These are phyloP conservation scores for Daldinia bambusicola DNA, from an alignment of 495 filamentous ascomycete species.

Conservation along the genomic window DNA sequence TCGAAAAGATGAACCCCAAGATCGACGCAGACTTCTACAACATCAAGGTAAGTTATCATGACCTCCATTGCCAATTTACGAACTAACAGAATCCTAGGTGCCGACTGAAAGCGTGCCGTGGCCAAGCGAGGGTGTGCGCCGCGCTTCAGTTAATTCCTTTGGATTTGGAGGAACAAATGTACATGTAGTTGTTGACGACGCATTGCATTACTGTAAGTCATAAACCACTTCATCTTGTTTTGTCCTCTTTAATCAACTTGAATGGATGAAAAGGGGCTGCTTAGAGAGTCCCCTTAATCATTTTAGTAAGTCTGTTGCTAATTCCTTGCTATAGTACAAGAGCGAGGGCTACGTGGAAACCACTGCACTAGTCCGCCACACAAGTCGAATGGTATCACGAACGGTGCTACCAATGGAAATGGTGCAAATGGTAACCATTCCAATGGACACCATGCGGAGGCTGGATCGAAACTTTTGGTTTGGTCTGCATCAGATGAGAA, in stretches of 20 bases:
- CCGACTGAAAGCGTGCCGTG: slow-evolving; percentile 40
- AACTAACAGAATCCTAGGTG: slow-evolving; percentile 32
- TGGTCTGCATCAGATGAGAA: slow-evolving; percentile 47
- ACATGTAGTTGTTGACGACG: slow-evolving; percentile 65
- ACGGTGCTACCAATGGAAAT: slow-evolving; percentile 32
- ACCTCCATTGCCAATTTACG: too few species aligned
- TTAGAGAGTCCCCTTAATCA: too few species aligned
- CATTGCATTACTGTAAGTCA: slow-evolving; percentile 24
- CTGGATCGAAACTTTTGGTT: slow-evolving; percentile 38
- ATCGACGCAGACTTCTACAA: slow-evolving; percentile 48
- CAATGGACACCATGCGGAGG: slow-evolving; percentile 10
- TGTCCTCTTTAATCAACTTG: too few species aligned
- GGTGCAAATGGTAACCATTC: not conserved
- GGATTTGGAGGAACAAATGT: slow-evolving; percentile 70
- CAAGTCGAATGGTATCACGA: slow-evolving; percentile 10
- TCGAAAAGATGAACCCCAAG: slow-evolving; percentile 61
- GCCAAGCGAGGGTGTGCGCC: slow-evolving; percentile 50
- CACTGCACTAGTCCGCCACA: slow-evolving; percentile 34
- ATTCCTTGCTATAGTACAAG: slow-evolving; percentile 21
- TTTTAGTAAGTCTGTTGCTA: not conserved
- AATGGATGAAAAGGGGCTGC: too few species aligned
- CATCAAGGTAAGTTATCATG: slow-evolving; percentile 25
- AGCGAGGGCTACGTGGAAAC: slow-evolving; percentile 34
- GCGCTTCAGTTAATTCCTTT: slow-evolving; percentile 65
- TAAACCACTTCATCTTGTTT: too few species aligned